Base-by-base conservation (phyloP, 441 rosid species). In the Gossypium aridum region DNA sequence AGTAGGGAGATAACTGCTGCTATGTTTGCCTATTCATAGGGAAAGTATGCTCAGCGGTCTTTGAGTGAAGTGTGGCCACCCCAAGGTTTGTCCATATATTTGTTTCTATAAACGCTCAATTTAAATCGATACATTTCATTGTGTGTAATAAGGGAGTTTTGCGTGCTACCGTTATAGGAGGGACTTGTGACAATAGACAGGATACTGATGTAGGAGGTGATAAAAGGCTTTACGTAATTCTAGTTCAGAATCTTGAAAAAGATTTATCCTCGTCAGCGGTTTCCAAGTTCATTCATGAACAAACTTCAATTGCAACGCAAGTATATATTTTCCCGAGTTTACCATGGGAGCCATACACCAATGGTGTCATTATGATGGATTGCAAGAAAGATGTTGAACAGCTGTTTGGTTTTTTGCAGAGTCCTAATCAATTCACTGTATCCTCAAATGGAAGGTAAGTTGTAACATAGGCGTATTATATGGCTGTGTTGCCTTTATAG, bases 171-270 rank as follows among this genome's bases (percentile, higher is more conserved):
- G 20, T 43, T 61, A 51, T 31, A 64, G 61, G 45, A 64, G 59
- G 20, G 17, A 31, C 14, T 8, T 2, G 26, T n/a, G 73, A 71
- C 51, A 54, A 6, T 43, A 43, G 34, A 45, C 81, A 84, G 53
- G 90, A 88, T 25, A 22, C 49, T 43, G 88, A 85, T 67, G 12
- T 88, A 16, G 91, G 90, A 68, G 84, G 87, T 14, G 64, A 12
- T 17, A 51, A 43, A 47, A 23, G 51, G 14, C 75, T 12, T 43
- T 71, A 17, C 73, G 8, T 49, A 2, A 23, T 87, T 14, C 60
- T 83, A 54, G 61, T 88, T 74, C 85, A 83, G 67, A 85, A 88
- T 59, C 63, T 88, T 63, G 90, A 86, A 56, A 88, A 80, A 66
- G 75, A 79, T 7, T 28, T 83, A 19, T 55, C 79, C 14, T 71